Base-by-base conservation (phyloP, 2,329 filamentous ascomycete genomes). In the Trichoderma sp. region DNA sequence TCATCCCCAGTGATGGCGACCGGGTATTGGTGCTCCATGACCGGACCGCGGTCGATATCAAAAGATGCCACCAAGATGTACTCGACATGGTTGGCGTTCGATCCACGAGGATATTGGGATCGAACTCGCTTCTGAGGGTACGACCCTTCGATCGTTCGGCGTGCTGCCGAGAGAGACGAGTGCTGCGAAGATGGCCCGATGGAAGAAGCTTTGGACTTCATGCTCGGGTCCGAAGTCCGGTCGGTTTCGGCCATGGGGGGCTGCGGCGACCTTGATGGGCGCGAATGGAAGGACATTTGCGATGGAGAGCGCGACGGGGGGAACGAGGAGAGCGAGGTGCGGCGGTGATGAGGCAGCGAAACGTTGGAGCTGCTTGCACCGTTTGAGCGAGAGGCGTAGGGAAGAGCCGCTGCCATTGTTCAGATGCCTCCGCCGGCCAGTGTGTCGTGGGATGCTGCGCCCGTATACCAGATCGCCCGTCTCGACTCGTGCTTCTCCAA, bases 21-120 rank as follows among this genome's bases (percentile, higher is more conserved):
- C 0, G 96, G 96, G 77, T 95, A 99, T 78, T 99, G 96, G 78
- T 99, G 94, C 78, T 99, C 96, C 96, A 99, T 98, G 74, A 97
- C 90, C 58, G 95, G 95, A 3, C 96, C 96, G 65, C 93, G 90
- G 79, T 98, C 95, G 75, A 98, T 97, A 80, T 98, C 94, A 81
- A 99, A 99, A 2, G 94, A 97, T 4, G 96, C 96, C 66, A 99
- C 96, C 65, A 99, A 85, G 65, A 99, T 98, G 77, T 98, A 99
- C 79, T 99, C 96, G 81, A 99, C 96, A 90, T 99, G 96, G 76
- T 96, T 96, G 78, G 98, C 91, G 6, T 84, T 83, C 13, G 89
- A 87, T 68, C 90, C 85, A n/a, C 89, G 85, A 18, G 91, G 91
- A 76, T 94, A 94, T 75, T 94, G 91, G 24, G 91, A 91, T 68